A percentile compares a stretch with the other conserved stretches of the same genome.
Evolutionary conservation across 106 monocot species (phyloP).

Genomic region (Xerophyta viscosa): DNA sequence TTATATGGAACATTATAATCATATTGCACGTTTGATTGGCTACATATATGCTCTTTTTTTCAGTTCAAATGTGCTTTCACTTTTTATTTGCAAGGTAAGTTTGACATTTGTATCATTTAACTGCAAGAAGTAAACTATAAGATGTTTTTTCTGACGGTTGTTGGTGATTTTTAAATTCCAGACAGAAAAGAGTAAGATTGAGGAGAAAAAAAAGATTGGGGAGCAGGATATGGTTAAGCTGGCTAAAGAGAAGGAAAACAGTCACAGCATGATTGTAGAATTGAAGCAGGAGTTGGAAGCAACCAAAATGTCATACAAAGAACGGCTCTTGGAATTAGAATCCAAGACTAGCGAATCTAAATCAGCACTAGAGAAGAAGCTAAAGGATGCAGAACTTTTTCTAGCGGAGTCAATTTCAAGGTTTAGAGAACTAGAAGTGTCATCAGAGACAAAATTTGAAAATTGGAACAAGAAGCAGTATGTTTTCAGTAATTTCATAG

Average conservation of each 20-base stretch:
- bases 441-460: conserved; percentile 44
- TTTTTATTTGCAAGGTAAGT: too few species aligned
- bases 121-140: too few species aligned
- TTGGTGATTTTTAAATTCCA: conserved; percentile 9
- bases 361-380: conserved; percentile 10
- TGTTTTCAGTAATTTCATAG: conserved; percentile 42
- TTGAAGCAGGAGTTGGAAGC: conserved; percentile 53
- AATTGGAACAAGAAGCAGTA: conserved; percentile 63
- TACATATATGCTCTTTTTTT: too few species aligned
- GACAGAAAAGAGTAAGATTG: conserved; percentile 55
- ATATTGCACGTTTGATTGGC: too few species aligned
- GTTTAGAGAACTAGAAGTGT: conserved; percentile 43
- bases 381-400: conserved; percentile 38
- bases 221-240: conserved; percentile 53
- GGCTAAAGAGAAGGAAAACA: conserved; percentile 65
- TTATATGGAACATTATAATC: too few species aligned
- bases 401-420: conserved; percentile 52
- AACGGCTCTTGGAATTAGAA: conserved; percentile 34
- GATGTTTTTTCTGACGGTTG: background rate
- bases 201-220: conserved; percentile 57
- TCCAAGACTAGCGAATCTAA: conserved; percentile 22
- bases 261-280: conserved; percentile 42
- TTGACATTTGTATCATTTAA: too few species aligned
- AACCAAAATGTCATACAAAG: conserved; percentile 41
- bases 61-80: too few species aligned